phyloP scores from a whole-genome alignment of 1,284 basidiomycete genomes.

The Apiotrichum akiyoshidainum region DNA sequence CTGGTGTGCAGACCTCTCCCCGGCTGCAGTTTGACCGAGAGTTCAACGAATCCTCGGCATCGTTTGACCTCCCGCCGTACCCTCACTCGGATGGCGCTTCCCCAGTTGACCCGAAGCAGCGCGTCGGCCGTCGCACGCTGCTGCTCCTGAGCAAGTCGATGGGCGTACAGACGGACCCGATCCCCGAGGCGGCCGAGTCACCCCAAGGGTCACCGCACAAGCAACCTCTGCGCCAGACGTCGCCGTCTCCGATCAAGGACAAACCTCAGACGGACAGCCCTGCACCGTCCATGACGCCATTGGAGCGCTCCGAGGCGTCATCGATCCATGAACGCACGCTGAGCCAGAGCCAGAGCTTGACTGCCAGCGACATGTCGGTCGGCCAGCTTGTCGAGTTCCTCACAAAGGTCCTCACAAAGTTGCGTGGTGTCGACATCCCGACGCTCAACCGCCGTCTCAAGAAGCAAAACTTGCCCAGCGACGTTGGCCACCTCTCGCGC shows the following conservation, averaged over 20 bases:
- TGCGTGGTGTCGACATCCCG: slow-evolving; percentile 77
- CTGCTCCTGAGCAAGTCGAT: slow-evolving; percentile 63
- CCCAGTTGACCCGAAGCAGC: slow-evolving; percentile 14
- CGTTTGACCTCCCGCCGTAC: slow-evolving; percentile 1
- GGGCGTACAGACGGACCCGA: slow-evolving; percentile 69
- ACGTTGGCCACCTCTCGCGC: slow-evolving; percentile 82
- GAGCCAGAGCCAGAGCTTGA: neutral
- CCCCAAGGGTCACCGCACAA: neutral
- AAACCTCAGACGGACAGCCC: too few relatives aligned
- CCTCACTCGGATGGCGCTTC: neutral
- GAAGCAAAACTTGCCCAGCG: slow-evolving; percentile 78
- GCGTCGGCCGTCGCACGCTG: slow-evolving; percentile 51
- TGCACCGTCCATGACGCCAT: neutral
- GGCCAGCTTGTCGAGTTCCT: slow-evolving; percentile 54
- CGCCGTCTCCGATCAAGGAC: neutral
- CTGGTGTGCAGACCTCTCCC: slow-evolving; percentile 12
- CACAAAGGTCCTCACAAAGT: slow-evolving; percentile 62
- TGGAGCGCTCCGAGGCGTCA: slow-evolving; percentile 37
- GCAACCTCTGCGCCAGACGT: neutral
- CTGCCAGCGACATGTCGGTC: neutral
- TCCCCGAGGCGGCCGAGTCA: slow-evolving; percentile 7
- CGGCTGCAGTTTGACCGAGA: neutral
- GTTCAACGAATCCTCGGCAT: neutral
- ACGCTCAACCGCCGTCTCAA: slow-evolving; percentile 86
- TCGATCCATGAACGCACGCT: slow-evolving; percentile 26